Base-by-base conservation (phyloP, 2,329 filamentous ascomycete genomes). In the Penicillium glabrum region DNA sequence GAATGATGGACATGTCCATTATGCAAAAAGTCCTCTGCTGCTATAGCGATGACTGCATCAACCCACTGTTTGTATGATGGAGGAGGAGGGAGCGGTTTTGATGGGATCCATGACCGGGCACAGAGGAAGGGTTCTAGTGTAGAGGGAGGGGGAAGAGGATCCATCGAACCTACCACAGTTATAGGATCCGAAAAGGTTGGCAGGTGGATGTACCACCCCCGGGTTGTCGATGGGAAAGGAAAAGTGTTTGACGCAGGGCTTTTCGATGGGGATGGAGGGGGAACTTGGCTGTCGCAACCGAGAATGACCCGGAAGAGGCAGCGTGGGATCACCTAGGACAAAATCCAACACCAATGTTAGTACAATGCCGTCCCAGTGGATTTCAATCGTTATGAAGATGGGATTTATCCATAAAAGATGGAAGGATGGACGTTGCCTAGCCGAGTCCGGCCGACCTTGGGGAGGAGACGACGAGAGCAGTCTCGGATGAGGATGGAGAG, bases 161-260 rank as follows among this genome's bases (percentile, higher is more conserved):
- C 69, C 67, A 69, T 71, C 70, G 54, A 67, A 75, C 72, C 69
- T 72, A 74, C 70, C 71, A 69, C 71, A 68, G 65, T 57, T 66
- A 64, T 65, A 60, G 64, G 61, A 59, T 62, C 65, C 61, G 69
- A 54, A 57, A 60, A 39, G 53, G 53, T 61, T 60, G 58, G 60
- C 57, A 59, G 58, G 63, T 67, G 69, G 69, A 69, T 67, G 65
- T 63, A 65, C 63, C 66, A 70, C 69, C 64, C 60, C 65, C 68
- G 68, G 70, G 68, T 65, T 60, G 63, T 65, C 68, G 57, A 68
- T 62, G 53, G 63, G 60, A 23, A 41, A 39, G 56, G 65, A 65
- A 57, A 61, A 47, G 29, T 21, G 24, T 41, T 59, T 41, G 58
- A 57, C 51, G 59, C 54, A 64, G 62, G 64, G 57, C 59, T 63